Evolutionary conservation across 176 grass and related monocot species (phyloP).

Genomic region (Aechmea fasciata): DNA sequence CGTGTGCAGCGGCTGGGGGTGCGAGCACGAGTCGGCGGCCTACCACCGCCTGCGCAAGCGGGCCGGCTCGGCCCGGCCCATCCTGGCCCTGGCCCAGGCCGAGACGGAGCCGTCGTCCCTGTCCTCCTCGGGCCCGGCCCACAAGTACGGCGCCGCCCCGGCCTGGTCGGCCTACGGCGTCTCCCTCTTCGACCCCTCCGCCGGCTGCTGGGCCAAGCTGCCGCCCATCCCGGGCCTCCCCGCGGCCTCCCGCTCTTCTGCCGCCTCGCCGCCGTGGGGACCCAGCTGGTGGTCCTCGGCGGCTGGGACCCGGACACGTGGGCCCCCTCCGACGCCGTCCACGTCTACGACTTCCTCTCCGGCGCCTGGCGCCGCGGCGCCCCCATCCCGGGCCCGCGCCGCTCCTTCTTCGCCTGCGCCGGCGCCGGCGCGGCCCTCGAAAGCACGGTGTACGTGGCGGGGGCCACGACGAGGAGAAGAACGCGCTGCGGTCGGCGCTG

Average conservation of each 20-base stretch:
- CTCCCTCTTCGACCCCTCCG: conserved; percentile 34
- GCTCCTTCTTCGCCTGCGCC: conserved; percentile 71
- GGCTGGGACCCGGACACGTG: conserved; percentile 77
- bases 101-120: conserved; percentile 23
- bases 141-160: not conserved
- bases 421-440: conserved; percentile 3
- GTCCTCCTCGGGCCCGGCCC: conserved; percentile 13
- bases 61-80: conserved; percentile 24
- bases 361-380: conserved; percentile 37
- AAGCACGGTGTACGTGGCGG: conserved; percentile 51
- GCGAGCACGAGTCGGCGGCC: conserved; percentile 46
- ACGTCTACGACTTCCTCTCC: conserved; percentile 63
- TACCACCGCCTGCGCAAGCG: conserved; percentile 36
- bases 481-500: conserved; percentile 67
- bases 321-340: conserved; percentile 58
- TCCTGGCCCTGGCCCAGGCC: conserved; percentile 36
- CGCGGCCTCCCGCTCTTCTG: conserved; percentile 76
- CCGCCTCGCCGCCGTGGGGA: conserved; percentile 43
- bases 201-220: conserved; percentile 33
- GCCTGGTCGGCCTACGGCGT: conserved; percentile 27
- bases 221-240: conserved; percentile 24
- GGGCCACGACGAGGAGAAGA: conserved; percentile 90
- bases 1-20: conserved; percentile 69
- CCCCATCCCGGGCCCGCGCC: conserved; percentile 49
- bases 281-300: conserved; percentile 54